phyloP scores from a whole-genome alignment of 2,329 filamentous ascomycete genomes.

The Tolypocladium tundrense region DNA sequence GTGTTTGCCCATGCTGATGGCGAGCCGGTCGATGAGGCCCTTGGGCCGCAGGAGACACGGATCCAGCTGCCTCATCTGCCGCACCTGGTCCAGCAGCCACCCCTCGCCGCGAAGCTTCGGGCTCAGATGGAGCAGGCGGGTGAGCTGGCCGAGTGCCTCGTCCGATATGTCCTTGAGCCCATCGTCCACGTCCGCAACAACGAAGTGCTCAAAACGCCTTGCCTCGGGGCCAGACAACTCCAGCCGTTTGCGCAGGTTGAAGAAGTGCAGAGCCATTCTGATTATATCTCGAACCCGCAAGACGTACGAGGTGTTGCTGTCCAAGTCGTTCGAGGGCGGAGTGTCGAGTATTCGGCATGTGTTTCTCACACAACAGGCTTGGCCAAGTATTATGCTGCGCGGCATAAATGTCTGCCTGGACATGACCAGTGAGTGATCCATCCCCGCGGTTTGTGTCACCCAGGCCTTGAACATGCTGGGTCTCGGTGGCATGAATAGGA shows the following conservation, averaged over 20 bases:
- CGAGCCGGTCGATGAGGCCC: slow-evolving; percentile 20
- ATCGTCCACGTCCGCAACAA: slow-evolving; percentile 6
- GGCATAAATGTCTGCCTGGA: not conserved
- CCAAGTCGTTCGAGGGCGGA: not conserved
- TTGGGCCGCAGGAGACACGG: slow-evolving; percentile 14
- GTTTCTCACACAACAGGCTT: too few species aligned
- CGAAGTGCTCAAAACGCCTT: slow-evolving; percentile 2
- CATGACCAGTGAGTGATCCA: not conserved
- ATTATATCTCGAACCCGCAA: not conserved
- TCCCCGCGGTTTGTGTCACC: not conserved
- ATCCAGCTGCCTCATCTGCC: slow-evolving; percentile 2
- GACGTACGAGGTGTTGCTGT: not conserved
- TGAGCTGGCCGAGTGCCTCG: slow-evolving; percentile 20
- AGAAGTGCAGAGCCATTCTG: not conserved
- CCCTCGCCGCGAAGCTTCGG: slow-evolving; percentile 17
- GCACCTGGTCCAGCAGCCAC: slow-evolving; percentile 27
- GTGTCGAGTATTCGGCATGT: not conserved
- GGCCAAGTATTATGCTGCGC: too few species aligned
- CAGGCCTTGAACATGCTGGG: not conserved
- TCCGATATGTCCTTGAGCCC: slow-evolving; percentile 10
- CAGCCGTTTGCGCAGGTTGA: slow-evolving; percentile 4
- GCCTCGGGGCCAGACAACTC: not conserved
- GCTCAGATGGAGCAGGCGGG: slow-evolving; percentile 25
- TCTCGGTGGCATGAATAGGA: not conserved
- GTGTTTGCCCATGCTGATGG: slow-evolving; percentile 16